A percentile compares a stretch with the other conserved stretches of the same genome.
Conservation (phyloP, 2,329 filamentous ascomycete genomes). For the Myriosclerotinia scirpicola region DNA sequence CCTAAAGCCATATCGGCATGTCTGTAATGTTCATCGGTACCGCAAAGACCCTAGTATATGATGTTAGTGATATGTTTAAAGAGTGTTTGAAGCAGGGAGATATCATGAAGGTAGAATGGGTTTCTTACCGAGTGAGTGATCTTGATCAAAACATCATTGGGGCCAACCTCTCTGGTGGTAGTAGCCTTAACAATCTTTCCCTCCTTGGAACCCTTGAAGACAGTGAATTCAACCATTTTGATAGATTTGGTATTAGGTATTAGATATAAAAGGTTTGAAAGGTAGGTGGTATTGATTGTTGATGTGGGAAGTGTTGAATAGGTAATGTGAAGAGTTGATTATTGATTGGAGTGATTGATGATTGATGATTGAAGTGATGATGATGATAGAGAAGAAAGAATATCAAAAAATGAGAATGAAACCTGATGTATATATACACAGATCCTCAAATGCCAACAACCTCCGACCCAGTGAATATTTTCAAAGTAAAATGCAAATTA, state of each 20-base stretch:
- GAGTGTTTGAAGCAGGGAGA: not conserved
- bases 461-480: slow-evolving; percentile 7
- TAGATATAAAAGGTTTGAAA: not conserved
- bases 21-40: slow-evolving; percentile 52
- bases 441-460: not conserved
- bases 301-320: not conserved
- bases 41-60: slow-evolving; percentile 55
- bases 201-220: slow-evolving; percentile 61
- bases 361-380: slow-evolving; percentile 13
- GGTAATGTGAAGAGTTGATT: slow-evolving; percentile 8
- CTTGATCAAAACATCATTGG: slow-evolving; percentile 59
- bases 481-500: not conserved
- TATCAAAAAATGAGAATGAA: not conserved
- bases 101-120: not conserved
- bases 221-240: slow-evolving; percentile 50
- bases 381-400: slow-evolving; percentile 15
- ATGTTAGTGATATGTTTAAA: slow-evolving; percentile 6
- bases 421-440: slow-evolving; percentile 15
- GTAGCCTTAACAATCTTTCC: slow-evolving; percentile 54
- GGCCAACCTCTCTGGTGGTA: slow-evolving; percentile 47
- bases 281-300: not conserved
- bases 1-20: slow-evolving; percentile 46
- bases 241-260: slow-evolving; percentile 3
- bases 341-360: slow-evolving; percentile 7
- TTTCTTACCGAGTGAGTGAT: slow-evolving; percentile 56